phyloP scores from a whole-genome alignment of 306 rosid genomes.

The Glycyrrhiza uralensis region DNA sequence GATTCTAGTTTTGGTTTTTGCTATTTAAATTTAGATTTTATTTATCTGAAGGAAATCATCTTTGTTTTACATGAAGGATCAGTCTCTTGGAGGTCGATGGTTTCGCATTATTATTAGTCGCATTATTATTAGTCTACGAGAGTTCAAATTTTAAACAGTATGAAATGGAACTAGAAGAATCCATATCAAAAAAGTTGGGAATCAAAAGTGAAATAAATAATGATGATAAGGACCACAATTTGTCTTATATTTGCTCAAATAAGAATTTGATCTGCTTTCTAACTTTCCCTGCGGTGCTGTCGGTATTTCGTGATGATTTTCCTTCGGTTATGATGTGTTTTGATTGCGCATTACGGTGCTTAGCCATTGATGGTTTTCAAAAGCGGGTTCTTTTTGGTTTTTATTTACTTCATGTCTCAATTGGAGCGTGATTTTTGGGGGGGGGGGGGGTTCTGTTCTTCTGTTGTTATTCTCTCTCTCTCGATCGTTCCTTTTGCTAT shows the following conservation, averaged over 20 bases:
- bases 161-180: not conserved
- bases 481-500: not conserved
- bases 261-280: conserved; percentile 12
- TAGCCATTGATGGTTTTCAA: conserved; percentile 15
- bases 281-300: conserved; percentile 33
- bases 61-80: not conserved
- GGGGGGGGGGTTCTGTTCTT: not conserved
- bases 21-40: not conserved
- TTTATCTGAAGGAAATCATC: not conserved
- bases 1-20: not conserved
- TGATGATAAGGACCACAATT: not conserved
- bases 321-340: conserved; percentile 33
- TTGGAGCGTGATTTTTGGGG: not conserved
- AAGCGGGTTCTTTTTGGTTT: not conserved
- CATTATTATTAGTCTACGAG: not conserved
- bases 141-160: not conserved
- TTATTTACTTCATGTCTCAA: conserved; percentile 9
- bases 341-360: conserved; percentile 27
- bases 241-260: not conserved
- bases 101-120: too few species aligned
- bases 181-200: not conserved
- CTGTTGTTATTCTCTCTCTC: not conserved
- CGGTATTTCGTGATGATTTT: conserved; percentile 33
- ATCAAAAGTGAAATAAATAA: not conserved
- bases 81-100: not conserved